Conservation (phyloP, 1,284 basidiomycete genomes). For the Ganoderma lingzhi region DNA sequence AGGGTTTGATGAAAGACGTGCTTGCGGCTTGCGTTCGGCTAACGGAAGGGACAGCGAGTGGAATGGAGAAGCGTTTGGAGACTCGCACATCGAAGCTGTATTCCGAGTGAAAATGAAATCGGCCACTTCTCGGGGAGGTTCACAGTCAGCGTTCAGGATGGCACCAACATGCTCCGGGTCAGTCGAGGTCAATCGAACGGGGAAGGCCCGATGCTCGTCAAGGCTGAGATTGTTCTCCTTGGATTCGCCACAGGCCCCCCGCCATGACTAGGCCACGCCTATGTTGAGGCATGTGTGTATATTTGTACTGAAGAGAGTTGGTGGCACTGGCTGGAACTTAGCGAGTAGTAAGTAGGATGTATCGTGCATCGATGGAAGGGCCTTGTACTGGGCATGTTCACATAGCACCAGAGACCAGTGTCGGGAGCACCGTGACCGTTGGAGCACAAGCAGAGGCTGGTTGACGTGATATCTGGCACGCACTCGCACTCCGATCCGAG, state of each 20-base stretch:
- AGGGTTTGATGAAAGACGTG: conserved; percentile 3
- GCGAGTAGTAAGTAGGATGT: too few relatives aligned
- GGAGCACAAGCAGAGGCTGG: too few relatives aligned
- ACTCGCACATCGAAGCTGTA: not conserved
- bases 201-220: not conserved
- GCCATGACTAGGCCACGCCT: not conserved
- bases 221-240: not conserved
- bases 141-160: not conserved
- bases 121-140: conserved; percentile 1
- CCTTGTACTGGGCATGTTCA: too few relatives aligned
- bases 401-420: too few relatives aligned
- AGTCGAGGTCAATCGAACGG: not conserved
- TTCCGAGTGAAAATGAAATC: not conserved
- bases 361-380: too few relatives aligned
- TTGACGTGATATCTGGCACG: not conserved
- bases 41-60: not conserved
- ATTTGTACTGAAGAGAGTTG: not conserved
- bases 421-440: too few relatives aligned
- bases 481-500: too few relatives aligned
- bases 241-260: not conserved
- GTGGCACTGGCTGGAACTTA: too few relatives aligned
- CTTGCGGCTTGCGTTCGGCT: conserved; percentile 1
- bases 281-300: not conserved
- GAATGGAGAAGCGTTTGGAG: not conserved
- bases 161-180: not conserved